These are phyloP conservation scores for Adansonia digitata DNA, from an alignment of 345 rosid species.

Conservation along the genomic window DNA sequence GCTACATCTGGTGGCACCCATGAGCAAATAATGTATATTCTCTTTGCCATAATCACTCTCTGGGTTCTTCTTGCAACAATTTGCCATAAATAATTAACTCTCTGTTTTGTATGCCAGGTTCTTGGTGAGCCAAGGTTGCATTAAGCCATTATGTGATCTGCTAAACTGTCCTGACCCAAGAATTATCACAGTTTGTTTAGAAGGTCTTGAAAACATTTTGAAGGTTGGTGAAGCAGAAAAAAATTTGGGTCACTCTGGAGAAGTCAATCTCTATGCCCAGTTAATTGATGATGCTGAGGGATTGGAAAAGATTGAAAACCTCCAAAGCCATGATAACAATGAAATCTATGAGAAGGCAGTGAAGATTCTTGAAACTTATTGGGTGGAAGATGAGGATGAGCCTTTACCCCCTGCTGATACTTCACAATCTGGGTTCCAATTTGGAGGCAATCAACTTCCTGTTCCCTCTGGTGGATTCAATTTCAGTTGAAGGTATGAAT, in stretches of 20 bases:
- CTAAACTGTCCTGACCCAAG: slow-evolving; percentile 71
- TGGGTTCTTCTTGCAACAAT: neutral
- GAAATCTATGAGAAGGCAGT: slow-evolving; percentile 74
- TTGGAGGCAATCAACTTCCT: slow-evolving; percentile 48
- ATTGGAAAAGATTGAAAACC: slow-evolving; percentile 69
- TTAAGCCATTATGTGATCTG: slow-evolving; percentile 72
- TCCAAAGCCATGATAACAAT: slow-evolving; percentile 68
- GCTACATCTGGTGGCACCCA: slow-evolving; percentile 72
- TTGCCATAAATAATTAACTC: neutral
- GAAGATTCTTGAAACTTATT: slow-evolving; percentile 63
- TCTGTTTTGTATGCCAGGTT: slow-evolving; percentile 25
- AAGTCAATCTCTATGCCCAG: slow-evolving; percentile 45
- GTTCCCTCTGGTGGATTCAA: slow-evolving; percentile 72
- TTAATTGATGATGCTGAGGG: slow-evolving; percentile 78
- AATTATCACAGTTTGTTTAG: slow-evolving; percentile 62
- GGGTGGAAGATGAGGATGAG: slow-evolving; percentile 64
- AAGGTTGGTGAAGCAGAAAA: slow-evolving; percentile 71
- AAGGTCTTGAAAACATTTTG: slow-evolving; percentile 70
- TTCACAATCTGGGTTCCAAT: slow-evolving; percentile 58
- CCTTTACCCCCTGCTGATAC: slow-evolving; percentile 56
- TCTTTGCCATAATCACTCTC: neutral
- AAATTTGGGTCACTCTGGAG: slow-evolving; percentile 43
- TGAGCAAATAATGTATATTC: slow-evolving; percentile 65
- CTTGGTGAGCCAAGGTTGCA: slow-evolving; percentile 62
- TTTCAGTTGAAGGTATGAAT: slow-evolving; percentile 51